These are phyloP conservation scores for Lachancea mirantina DNA, from an alignment of 805 yeast species.

Conservation along the genomic window DNA sequence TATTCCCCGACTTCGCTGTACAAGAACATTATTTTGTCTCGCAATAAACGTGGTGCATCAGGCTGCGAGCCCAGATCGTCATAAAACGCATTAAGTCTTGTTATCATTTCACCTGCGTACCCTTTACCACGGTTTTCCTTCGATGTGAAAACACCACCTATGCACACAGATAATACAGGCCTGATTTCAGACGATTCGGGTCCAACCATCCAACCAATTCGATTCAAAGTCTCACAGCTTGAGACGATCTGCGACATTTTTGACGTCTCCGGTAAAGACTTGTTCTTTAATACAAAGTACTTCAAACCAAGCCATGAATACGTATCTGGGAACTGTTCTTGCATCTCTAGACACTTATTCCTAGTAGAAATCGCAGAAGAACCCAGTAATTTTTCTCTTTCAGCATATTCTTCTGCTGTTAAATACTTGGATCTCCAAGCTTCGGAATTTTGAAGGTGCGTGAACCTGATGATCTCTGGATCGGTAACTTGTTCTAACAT, in stretches of 20 bases:
- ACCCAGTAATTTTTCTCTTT: conserved; percentile 32
- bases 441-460: conserved; percentile 31
- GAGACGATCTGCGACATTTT: conserved; percentile 34
- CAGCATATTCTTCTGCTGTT: conserved; percentile 31
- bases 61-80: conserved; percentile 23
- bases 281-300: conserved; percentile 31
- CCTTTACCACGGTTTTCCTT: conserved; percentile 45
- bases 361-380: conserved; percentile 22
- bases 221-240: conserved; percentile 36
- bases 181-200: conserved; percentile 24
- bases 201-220: conserved; percentile 29
- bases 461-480: conserved; percentile 31
- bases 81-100: conserved; percentile 29
- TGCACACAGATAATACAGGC: conserved; percentile 33
- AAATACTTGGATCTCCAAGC: conserved; percentile 31
- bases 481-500: conserved; percentile 21
- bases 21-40: conserved; percentile 36
- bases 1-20: conserved; percentile 71
- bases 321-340: conserved; percentile 13
- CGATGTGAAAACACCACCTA: conserved; percentile 57
- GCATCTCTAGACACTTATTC: conserved; percentile 11
- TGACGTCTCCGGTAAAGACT: conserved; percentile 15
- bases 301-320: conserved; percentile 29
- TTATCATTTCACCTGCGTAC: conserved; percentile 46
- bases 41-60: conserved; percentile 23